These are phyloP conservation scores for Botrytis sinoallii DNA, from an alignment of 2,329 filamentous ascomycete species.

Conservation along the genomic window DNA sequence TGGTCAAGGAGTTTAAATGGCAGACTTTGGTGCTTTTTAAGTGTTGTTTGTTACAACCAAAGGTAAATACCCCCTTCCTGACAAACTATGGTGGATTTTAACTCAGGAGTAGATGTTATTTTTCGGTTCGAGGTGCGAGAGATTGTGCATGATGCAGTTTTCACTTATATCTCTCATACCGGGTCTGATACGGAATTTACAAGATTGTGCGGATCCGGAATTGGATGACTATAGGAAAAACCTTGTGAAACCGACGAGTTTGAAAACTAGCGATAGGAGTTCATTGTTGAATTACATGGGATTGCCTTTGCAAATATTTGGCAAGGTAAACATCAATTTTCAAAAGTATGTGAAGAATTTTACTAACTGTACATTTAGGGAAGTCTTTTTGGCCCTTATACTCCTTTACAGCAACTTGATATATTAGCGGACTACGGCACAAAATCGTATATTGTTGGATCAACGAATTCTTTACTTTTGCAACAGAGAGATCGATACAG, in stretches of 20 bases:
- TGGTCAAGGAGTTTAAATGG: constrained; percentile 91
- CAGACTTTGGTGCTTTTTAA: constrained; percentile 94
- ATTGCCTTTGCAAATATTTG: constrained; percentile 89
- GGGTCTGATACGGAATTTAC: constrained; percentile 82
- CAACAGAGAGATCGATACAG: constrained; percentile 96
- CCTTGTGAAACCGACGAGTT: constrained; percentile 72
- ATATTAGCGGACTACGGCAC: constrained; percentile 89
- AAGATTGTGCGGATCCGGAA: constrained; percentile 93
- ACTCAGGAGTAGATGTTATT: constrained; percentile 76
- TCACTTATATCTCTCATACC: constrained; percentile 93
- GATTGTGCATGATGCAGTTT: constrained; percentile 97
- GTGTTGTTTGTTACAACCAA: constrained; percentile 88
- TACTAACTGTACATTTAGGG: constrained; percentile 51
- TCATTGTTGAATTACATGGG: constrained; percentile 94
- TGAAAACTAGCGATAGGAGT: constrained; percentile 86
- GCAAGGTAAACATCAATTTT: constrained; percentile 57
- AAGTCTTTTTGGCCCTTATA: constrained; percentile 94
- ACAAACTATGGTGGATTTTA: not conserved
- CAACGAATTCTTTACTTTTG: constrained; percentile 88
- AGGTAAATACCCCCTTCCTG: constrained; percentile 54
- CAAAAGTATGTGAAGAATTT: not conserved
- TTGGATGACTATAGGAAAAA: constrained; percentile 78
- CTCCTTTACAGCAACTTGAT: constrained; percentile 91
- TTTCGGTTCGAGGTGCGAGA: constrained; percentile 94
- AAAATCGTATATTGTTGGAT: constrained; percentile 96